A percentile compares a stretch with the other conserved stretches of the same genome.
Conservation (phyloP, 768 basidiomycete genomes). For the Clitopilus hobsonii region DNA sequence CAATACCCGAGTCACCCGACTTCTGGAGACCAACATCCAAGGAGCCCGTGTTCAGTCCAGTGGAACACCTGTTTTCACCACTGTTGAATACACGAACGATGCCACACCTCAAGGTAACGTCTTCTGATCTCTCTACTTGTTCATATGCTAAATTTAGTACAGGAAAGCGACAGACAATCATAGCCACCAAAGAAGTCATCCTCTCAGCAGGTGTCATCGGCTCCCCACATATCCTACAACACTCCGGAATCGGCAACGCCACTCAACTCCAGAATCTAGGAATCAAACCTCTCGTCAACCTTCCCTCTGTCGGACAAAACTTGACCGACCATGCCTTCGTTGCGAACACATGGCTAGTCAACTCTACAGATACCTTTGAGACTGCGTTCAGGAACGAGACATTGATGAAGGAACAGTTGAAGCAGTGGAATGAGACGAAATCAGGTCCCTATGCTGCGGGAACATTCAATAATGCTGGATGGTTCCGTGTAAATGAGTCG, state of each 20-base stretch:
- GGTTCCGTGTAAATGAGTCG: slow-evolving; percentile 17
- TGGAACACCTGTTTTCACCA: slow-evolving; percentile 15
- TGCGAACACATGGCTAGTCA: slow-evolving; percentile 21
- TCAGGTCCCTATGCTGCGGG: slow-evolving; percentile 15
- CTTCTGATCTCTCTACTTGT: neutral
- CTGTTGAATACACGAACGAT: slow-evolving; percentile 16
- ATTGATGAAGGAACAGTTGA: slow-evolving; percentile 10
- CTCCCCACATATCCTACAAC: slow-evolving; percentile 22
- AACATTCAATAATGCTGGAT: slow-evolving; percentile 16
- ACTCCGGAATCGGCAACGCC: slow-evolving; percentile 24
- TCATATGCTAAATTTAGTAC: neutral
- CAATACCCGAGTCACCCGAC: slow-evolving; percentile 15
- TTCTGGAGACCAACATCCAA: slow-evolving; percentile 12
- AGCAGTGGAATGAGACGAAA: slow-evolving; percentile 15
- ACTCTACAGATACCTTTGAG: slow-evolving; percentile 21
- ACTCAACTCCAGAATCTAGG: slow-evolving; percentile 11
- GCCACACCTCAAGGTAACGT: neutral
- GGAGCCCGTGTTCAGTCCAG: neutral
- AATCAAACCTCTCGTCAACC: slow-evolving; percentile 18
- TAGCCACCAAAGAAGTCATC: slow-evolving; percentile 27
- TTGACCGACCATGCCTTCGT: slow-evolving; percentile 25
- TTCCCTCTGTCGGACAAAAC: slow-evolving; percentile 26
- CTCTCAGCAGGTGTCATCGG: slow-evolving; percentile 26
- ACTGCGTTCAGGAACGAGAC: slow-evolving; percentile 16
- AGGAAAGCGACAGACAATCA: slow-evolving; percentile 11